Percentiles rank a stretch among this genome's conserved stretches.
phyloP scores from a whole-genome alignment of 2,329 filamentous ascomycete genomes.

The Diplocarpon rosae region DNA sequence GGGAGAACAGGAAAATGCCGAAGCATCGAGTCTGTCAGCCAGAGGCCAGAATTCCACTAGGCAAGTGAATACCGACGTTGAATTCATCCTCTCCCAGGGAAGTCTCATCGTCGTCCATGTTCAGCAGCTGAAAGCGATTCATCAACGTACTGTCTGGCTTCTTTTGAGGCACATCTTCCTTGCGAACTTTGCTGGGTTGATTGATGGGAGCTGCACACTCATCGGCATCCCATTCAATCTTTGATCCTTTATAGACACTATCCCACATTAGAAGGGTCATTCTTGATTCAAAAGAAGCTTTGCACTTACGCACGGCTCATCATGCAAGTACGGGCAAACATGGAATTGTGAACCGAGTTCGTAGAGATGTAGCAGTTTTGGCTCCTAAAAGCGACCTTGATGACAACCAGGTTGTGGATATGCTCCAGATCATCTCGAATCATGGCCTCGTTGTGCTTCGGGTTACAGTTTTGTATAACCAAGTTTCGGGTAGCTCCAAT shows the following conservation, averaged over 20 bases:
- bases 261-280: slow-evolving; percentile 22
- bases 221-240: slow-evolving; percentile 61
- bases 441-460: slow-evolving; percentile 46
- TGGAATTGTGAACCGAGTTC: slow-evolving; percentile 66
- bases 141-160: slow-evolving; percentile 31
- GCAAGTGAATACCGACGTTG: slow-evolving; percentile 11
- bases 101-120: slow-evolving; percentile 34
- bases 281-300: background rate
- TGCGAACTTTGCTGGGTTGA: slow-evolving; percentile 20
- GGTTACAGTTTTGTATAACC: slow-evolving; percentile 49
- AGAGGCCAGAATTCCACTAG: background rate
- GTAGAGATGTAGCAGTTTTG: slow-evolving; percentile 58
- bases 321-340: slow-evolving; percentile 71
- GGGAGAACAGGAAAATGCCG: too few species aligned
- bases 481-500: slow-evolving; percentile 64
- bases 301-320: slow-evolving; percentile 36
- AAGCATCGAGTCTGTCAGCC: background rate
- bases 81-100: slow-evolving; percentile 16
- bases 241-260: slow-evolving; percentile 56
- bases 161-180: slow-evolving; percentile 26
- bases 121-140: slow-evolving; percentile 54
- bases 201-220: slow-evolving; percentile 46
- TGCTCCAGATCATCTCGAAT: slow-evolving; percentile 70
- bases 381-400: slow-evolving; percentile 49
- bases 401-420: slow-evolving; percentile 66